Base-by-base conservation (phyloP, 805 yeast species). In the Wickerhamomyces mucosus region DNA sequence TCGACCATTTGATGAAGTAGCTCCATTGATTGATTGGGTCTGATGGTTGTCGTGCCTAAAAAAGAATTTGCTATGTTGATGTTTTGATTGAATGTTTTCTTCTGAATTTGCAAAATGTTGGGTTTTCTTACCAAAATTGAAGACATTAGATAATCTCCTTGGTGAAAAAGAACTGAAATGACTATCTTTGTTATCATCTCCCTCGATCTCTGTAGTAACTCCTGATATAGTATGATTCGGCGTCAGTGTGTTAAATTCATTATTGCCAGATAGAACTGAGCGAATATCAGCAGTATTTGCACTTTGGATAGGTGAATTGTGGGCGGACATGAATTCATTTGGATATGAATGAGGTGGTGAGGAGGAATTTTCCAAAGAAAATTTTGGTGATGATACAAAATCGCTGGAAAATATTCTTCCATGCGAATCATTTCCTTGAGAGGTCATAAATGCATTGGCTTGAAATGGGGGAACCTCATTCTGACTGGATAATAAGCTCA, bases 121-220 rank as follows among this genome's bases (percentile, higher is more conserved):
- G 26, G 21, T 36, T 29, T 43, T 48, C 27, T 35, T 48, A 15
- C 53, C 53, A 31, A 55, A 54, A 3, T 43, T 37, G 28, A 55
- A 45, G 4, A 48, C 55, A 33, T 37, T 47, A 1, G 58, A 53
- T 26, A 54, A 41, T 23, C 54, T 46, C 37, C 52, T 51, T 24
- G 57, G 55, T 8, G 58, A 51, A 27, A 53, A 45, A 4, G 46
- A 35, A 29, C 31, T 45, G 9, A 42, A 37, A 19, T 36, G 34
- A 25, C 38, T 41, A 16, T 34, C 36, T 21, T 37, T 23, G 12
- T 23, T 23, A 13, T 16, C 26, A 12, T 14, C 13, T 5, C 15
- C 16, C 7, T 12, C n/a, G 12, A 21, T 11, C 7, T n/a, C 11
- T 7, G 31, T 31, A 15, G 25, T 31, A 10, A 40, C 31, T 13